Evolutionary conservation across 2,329 filamentous ascomycete species (phyloP), one percentile per base, ranked within the genome.

Genomic region (Xylariaceae sp.): DNA sequence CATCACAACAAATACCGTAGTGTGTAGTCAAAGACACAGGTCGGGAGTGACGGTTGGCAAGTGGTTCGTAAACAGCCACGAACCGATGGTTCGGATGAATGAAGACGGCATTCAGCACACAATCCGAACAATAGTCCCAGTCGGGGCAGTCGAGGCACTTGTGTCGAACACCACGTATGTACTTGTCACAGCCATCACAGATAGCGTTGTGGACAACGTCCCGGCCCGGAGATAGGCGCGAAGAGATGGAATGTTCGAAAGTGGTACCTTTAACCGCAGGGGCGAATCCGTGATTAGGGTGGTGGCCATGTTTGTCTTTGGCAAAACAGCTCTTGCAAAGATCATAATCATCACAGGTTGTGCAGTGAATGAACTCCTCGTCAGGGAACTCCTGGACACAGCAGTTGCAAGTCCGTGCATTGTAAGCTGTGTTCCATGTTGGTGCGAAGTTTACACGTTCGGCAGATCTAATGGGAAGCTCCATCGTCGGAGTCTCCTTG

Each of bases 121-220:
- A 99, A 7, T 84, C 79, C 20, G 83, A 81, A 79, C 95, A 99
- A 77, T 90, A 98, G 70, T 99, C 95, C 89, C 91, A 99, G 74
- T 99, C 95, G 43, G 96, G 95, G 79, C 95, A 99, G 72, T 91
- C 88, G 62, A 98, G 81, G 74, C 95, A 99, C 82, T 99, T 99
- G 84, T 98, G 89, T 65, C 95, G 93, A 54, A 96, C 82, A 66
- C 95, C 96, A 65, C 83, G 81, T 68, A 99, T 95, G 73, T 86
- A 87, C 81, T 87, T 89, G 67, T 98, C 90, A 73, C 96, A 99
- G 41, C 91, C 91, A 77, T 99, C 95, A 71, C 95, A 99, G 62
- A 97, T 87, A 59, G 96, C 95, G 57, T 90, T 87, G 77, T 99
- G 95, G 58, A 83, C 80, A 67, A 87, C 82, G 72, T 91, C 90